Base-by-base conservation (phyloP, 345 rosid species). In the Arabidopsis suecica region DNA sequence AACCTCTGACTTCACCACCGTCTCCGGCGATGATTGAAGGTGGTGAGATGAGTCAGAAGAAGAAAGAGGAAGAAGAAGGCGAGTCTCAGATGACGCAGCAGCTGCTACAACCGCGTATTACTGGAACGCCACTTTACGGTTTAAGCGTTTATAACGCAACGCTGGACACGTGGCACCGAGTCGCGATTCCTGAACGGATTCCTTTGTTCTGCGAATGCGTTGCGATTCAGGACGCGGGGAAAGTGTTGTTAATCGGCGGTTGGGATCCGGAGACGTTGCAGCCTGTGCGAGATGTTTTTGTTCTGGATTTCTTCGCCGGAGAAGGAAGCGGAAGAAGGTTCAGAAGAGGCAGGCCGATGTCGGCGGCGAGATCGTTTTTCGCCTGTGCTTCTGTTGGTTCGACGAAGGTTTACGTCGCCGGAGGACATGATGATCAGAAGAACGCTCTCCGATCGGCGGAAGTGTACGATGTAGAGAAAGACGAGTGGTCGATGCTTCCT, bases 341-440 rank as follows among this genome's bases (percentile, higher is more conserved):
- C 86, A 79, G 73, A 13, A 65, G 82, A 5, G 89, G 80, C 6
- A 75, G 80, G 10, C 73, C 86, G n/a, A 85, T 85, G 91, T 65
- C 81, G 40, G 82, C 73, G 16, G 74, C 91, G 13, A 80, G 91
- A 1, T 84, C 88, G 70, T 87, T 85, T 64, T 85, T 84, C 47
- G 89, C 88, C 0, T 83, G 88, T 41, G 86, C 81, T 1, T 75
- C 73, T 2, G 82, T 71, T 4, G 84, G 88, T 6, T 33, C 78
- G 1, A 40, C 70, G 3, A 65, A 25, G 41, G 83, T 87, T 55
- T 82, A 76, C 56, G 89, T 87, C 11, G 89, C 88, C 7, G 91
- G 91, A 11, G 89, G 91, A 1, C 91, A 88, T 6, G 91, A 86
- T n/a, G 79, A 74, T 56, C 86, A 83, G 82, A 88, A 88, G 65